These are phyloP conservation scores for Kuraishia molischiana DNA, from an alignment of 805 yeast species.

Conservation along the genomic window DNA sequence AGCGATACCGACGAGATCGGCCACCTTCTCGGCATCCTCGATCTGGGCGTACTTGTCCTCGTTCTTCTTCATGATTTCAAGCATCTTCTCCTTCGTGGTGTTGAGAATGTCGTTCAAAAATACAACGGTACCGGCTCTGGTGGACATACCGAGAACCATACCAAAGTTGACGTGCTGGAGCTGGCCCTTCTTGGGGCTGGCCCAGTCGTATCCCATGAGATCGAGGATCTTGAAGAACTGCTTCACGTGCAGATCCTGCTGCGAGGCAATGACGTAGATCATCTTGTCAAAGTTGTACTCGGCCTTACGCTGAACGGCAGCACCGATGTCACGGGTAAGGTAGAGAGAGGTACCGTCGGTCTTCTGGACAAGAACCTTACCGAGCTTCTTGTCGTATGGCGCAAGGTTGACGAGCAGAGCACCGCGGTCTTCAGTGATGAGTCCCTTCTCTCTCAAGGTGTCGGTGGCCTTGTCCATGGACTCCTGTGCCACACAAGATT, in stretches of 20 bases:
- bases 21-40: conserved; percentile 88
- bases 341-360: conserved; percentile 93
- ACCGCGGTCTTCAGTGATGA: conserved; percentile 82
- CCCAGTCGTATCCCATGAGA: conserved; percentile 87
- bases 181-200: conserved; percentile 30
- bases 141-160: conserved; percentile 97
- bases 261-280: conserved; percentile 93
- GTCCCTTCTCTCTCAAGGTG: conserved; percentile 52
- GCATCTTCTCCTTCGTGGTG: conserved; percentile 91
- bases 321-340: conserved; percentile 94
- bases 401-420: conserved; percentile 83
- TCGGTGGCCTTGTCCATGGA: conserved; percentile 58
- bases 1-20: conserved; percentile 91
- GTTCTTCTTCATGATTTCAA: conserved; percentile 91
- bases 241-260: conserved; percentile 89
- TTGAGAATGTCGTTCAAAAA: conserved; percentile 89
- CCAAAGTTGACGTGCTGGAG: conserved; percentile 89
- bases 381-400: conserved; percentile 74
- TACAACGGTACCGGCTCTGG: conserved; percentile 98
- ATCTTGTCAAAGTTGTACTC: conserved; percentile 84
- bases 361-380: conserved; percentile 87
- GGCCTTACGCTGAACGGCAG: conserved; percentile 84
- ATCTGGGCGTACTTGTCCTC: conserved; percentile 87
- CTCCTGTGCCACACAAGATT: conserved; percentile 80
- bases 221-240: conserved; percentile 93